These are phyloP conservation scores for Phylloporus arenicola DNA, from an alignment of 768 basidiomycete genomes.

Conservation along the genomic window DNA sequence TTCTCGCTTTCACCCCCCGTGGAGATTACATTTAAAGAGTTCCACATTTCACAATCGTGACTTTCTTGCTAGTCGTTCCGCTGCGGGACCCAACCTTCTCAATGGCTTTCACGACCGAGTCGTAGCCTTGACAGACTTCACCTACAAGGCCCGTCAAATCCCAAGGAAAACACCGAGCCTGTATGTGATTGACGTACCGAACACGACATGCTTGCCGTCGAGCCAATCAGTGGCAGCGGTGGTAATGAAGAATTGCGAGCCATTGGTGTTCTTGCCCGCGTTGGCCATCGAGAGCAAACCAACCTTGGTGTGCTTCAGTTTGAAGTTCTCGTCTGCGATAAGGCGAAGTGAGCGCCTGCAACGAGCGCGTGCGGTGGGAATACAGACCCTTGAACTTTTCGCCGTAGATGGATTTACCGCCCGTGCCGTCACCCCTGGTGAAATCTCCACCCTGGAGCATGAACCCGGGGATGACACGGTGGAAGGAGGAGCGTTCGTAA, in stretches of 20 bases:
- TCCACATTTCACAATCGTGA: conserved; percentile 55
- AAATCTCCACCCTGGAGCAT: conserved; percentile 95
- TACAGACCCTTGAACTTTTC: conserved; percentile 54
- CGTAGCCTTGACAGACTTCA: conserved; percentile 63
- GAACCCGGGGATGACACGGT: conserved; percentile 79
- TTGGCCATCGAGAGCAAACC: conserved; percentile 69
- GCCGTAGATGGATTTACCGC: conserved; percentile 78
- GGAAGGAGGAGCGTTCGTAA: conserved; percentile 65
- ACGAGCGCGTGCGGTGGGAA: not conserved
- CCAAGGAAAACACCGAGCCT: not conserved
- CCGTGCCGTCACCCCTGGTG: conserved; percentile 61
- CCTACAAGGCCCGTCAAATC: conserved; percentile 29
- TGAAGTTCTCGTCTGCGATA: conserved; percentile 76
- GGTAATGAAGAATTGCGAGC: conserved; percentile 89
- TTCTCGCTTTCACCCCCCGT: not conserved
- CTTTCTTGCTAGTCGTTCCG: conserved; percentile 38
- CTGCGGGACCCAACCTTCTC: conserved; percentile 36
- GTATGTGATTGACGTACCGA: conserved; percentile 45
- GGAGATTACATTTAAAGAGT: conserved; percentile 18
- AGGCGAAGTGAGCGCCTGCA: not conserved
- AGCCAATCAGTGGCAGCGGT: conserved; percentile 75
- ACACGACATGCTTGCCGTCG: conserved; percentile 81
- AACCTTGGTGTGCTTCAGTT: conserved; percentile 67
- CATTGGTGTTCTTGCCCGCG: conserved; percentile 77
- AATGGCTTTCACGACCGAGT: conserved; percentile 41